Percentiles rank a stretch among this genome's conserved stretches.
phyloP scores from a whole-genome alignment of 2,329 filamentous ascomycete genomes.

The Gyromitra esculenta region DNA sequence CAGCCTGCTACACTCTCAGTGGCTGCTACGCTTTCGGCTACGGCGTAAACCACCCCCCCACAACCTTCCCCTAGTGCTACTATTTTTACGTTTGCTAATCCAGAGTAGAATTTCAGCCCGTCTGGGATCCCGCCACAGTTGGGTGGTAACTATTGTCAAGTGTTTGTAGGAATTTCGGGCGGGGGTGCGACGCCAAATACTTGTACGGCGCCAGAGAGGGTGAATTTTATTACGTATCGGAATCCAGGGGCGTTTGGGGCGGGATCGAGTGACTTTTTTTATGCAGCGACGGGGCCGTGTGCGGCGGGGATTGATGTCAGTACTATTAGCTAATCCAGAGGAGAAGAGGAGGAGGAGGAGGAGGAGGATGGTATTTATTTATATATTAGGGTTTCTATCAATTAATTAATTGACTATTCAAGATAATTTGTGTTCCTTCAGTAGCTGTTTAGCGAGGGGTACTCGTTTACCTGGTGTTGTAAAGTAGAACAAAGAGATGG shows the following conservation, averaged over 20 bases:
- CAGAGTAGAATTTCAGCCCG: background rate
- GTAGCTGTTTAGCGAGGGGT: too few relatives aligned
- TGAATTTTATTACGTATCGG: background rate
- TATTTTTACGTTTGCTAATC: background rate
- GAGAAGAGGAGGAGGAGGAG: too few relatives aligned
- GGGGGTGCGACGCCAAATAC: background rate
- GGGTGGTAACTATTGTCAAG: background rate
- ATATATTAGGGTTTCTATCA: background rate
- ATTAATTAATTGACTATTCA: background rate
- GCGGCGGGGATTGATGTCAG: background rate
- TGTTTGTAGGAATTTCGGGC: background rate
- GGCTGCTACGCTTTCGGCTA: slow-evolving; percentile 16
- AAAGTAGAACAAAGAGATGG: too few relatives aligned
- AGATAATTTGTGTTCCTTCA: too few relatives aligned
- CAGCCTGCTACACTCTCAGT: background rate
- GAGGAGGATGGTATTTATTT: background rate
- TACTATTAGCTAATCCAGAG: background rate
- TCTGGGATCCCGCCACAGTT: background rate
- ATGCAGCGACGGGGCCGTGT: background rate
- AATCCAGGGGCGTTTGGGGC: background rate
- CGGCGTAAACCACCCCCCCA: background rate
- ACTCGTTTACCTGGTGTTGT: too few relatives aligned
- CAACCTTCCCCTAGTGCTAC: too few relatives aligned
- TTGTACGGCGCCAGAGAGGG: background rate
- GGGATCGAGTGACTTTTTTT: background rate